phyloP scores from a whole-genome alignment of 257 asterid species.

The Verbena officinalis region DNA sequence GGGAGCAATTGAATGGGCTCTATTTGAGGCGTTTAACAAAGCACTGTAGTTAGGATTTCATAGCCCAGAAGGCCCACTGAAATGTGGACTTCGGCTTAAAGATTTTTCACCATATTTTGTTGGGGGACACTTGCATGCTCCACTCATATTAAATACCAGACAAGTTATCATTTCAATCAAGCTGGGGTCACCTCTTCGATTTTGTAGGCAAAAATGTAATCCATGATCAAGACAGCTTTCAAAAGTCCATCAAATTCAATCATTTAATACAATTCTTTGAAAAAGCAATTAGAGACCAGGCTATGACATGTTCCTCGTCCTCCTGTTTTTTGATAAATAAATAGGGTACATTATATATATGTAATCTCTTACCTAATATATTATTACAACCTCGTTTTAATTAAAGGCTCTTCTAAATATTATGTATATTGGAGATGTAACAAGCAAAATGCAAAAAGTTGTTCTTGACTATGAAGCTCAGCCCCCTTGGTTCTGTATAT shows the following conservation, averaged over 20 bases:
- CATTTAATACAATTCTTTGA: neutral
- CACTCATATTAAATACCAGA: neutral
- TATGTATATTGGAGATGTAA: neutral
- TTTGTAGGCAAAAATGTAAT: neutral
- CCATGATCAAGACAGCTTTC: neutral
- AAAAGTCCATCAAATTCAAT: neutral
- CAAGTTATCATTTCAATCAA: neutral
- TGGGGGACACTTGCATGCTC: neutral
- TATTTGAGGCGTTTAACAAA: no score
- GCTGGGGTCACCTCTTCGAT: slow-evolving; percentile 1
- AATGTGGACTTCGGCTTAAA: no score
- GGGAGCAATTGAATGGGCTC: no score
- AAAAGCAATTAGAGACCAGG: neutral
- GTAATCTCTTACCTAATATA: neutral
- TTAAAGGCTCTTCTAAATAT: neutral
- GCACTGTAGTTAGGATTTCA: no score
- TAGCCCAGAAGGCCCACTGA: no score
- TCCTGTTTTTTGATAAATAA: neutral
- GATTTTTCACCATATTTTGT: neutral
- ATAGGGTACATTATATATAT: neutral
- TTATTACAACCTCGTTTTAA: neutral
- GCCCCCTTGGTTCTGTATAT: no score
- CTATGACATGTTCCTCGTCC: neutral
- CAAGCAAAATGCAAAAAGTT: neutral
- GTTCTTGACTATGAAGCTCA: no score